Base-by-base conservation (phyloP, 495 filamentous ascomycete species). In the Penicillium malachiteum region DNA sequence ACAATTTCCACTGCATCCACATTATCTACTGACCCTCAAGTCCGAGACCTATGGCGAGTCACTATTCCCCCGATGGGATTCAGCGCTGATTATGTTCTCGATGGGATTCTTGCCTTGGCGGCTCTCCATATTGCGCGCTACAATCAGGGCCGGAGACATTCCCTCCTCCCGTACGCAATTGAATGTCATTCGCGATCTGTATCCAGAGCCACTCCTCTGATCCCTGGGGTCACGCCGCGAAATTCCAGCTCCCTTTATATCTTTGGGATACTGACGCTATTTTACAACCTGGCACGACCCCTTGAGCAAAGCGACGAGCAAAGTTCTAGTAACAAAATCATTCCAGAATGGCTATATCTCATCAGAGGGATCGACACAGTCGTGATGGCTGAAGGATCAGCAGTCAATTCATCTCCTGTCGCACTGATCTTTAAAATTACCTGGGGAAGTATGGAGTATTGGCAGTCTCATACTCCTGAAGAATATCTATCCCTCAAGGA, bases 31-130 rank as follows among this genome's bases (percentile, higher is more conserved):
- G 52, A 17, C 35, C 49, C 26, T 48, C 55, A 13, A 42, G 48
- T 12, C 13, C 53, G 18, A 47, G 57, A 35, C 33, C 55, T 58
- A 17, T 62, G 59, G 59, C 47, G 56, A 45, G 38, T 45, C 40
- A 72, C 66, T 21, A 64, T 76, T 16, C 74, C 74, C 2, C 56
- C 69, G 39, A 39, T 43, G 5, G 55, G 42, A 2, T 49, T 48
- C 44, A 48, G 13, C 21, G n/a, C 49, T 16, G 39, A 41, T 43
- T 52, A 39, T 52, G 9, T 34, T 52, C n/a, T 39, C 47, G 40
- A 43, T 71, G 44, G 77, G 64, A 7, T 64, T 78, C 16, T 39
- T 44, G 53, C 52, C 13, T 42, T 54, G 26, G 42, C 52, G 8
- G 52, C 52, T 8, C 52, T 54, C 10, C 52, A 48, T 26, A 48